Evolutionary conservation across 257 asterid genomes (phyloP).

Genomic region (Linderniella brevidens): DNA sequence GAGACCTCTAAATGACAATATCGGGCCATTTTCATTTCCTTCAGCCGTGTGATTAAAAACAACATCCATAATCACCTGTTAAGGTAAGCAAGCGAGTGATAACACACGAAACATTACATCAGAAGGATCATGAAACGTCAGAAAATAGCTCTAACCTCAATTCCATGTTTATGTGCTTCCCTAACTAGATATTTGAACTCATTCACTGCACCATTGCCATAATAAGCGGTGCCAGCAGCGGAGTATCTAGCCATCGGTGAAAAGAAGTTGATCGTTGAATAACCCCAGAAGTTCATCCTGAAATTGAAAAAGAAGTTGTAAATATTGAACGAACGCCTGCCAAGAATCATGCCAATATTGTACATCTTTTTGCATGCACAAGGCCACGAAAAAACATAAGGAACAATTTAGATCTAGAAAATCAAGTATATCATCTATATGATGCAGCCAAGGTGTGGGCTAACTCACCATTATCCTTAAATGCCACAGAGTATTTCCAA

Average conservation of each 20-base stretch:
- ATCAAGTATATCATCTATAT: too few relatives aligned
- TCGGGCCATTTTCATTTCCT: conserved; percentile 91
- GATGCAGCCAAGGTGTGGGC: too few relatives aligned
- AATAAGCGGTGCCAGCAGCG: conserved; percentile 37
- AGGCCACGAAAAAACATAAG: too few relatives aligned
- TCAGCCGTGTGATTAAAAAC: conserved; percentile 98
- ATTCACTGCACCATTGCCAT: conserved; percentile 57
- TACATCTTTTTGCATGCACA: neutral
- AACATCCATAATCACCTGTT: conserved; percentile 93
- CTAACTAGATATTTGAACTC: conserved; percentile 81
- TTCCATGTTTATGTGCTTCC: conserved; percentile 93
- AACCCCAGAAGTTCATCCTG: conserved; percentile 99
- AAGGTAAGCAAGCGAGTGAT: conserved; percentile 12
- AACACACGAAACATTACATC: conserved; percentile 9
- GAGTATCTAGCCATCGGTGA: conserved; percentile 97
- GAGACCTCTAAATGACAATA: conserved; percentile 74
- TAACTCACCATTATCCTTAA: too few relatives aligned
- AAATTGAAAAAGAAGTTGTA: conserved; percentile 5
- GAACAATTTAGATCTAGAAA: too few relatives aligned
- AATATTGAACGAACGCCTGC: conserved; percentile 6
- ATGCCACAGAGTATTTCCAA: too few relatives aligned
- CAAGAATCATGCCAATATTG: conserved; percentile 7
- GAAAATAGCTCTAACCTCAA: conserved; percentile 43
- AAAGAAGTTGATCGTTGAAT: conserved; percentile 82
- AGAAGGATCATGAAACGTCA: conserved; percentile 5